Percentiles rank a stretch among this genome's conserved stretches.
Conservation (phyloP, 2,329 filamentous ascomycete genomes). For the Diaporthe helianthi region DNA sequence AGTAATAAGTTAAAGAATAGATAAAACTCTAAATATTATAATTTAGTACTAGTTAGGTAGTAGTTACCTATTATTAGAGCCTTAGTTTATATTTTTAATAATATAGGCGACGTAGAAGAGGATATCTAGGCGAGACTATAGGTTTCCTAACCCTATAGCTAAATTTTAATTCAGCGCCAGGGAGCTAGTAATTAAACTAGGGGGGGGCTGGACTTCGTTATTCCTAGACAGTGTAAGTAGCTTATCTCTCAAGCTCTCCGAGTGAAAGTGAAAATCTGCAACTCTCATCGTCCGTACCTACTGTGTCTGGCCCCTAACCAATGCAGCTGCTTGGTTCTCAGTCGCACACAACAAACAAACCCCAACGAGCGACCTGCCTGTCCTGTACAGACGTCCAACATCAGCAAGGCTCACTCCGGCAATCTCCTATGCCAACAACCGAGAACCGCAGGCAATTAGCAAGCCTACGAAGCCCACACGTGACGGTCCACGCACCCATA, state of each 20-base stretch:
- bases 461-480: neutral
- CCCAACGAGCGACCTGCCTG: neutral
- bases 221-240: too few species aligned
- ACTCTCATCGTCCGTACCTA: neutral
- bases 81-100: too few species aligned
- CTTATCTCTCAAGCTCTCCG: neutral
- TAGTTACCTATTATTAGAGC: too few species aligned
- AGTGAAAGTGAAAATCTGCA: neutral
- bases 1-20: too few species aligned
- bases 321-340: neutral
- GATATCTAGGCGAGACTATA: too few species aligned
- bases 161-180: too few species aligned
- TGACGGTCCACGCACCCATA: neutral
- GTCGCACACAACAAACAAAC: neutral
- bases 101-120: too few species aligned
- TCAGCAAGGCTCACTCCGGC: neutral
- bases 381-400: neutral
- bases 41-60: too few species aligned
- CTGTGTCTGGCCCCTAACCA: neutral
- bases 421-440: neutral
- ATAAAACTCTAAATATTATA: too few species aligned
- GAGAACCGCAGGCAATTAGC: neutral
- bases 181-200: too few species aligned
- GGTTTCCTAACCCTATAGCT: too few species aligned
- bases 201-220: too few species aligned